Base-by-base conservation (phyloP, 306 rosid genomes). In the Quercus alba region DNA sequence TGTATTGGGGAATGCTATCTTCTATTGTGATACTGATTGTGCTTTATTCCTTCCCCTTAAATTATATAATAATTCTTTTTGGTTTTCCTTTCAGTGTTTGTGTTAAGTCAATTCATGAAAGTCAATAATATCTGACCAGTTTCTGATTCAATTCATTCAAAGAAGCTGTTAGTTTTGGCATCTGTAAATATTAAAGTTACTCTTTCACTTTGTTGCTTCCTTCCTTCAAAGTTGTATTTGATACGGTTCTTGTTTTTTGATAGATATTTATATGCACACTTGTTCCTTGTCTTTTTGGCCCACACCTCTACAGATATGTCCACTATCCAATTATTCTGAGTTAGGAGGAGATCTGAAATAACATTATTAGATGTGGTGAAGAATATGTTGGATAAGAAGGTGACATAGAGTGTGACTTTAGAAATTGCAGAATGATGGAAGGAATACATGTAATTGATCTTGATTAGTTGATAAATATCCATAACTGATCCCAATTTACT, bases 1-100 rank as follows among this genome's bases (percentile, higher is more conserved):
- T 15, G 70, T 70, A 57, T 49, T 66, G 18, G 18, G 75, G 77
- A 74, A 75, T 62, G 63, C 26, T 28, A 63, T 12, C 41, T 5
- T 63, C 18, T 26, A 30, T 28, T 71, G 82, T 95, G 72, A 93
- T 91, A 49, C 54, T 49, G 54, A 49, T 49, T 49, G 4, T 49
- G 54, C 54, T 49, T 49, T 49, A 49, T 49, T 10, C 54, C 17
- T 49, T 49, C 54, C 14, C 17, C 54, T 49, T 13, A 78, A 82
- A 66, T 51, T 51, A 8, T 61, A 30, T 52, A 23, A n/a, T 68
- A 82, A 82, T 73, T 56, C 23, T 64, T 63, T 75, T 28, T 79
- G 51, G 11, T 17, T 38, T 38, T 58, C 49, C 14, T 70, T 35
- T 56, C 30, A 41, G 21, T 30, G 23, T 30, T 11, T 59, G 11